phyloP scores from a whole-genome alignment of 805 yeast genomes.

The Candida vartiovaarae region DNA sequence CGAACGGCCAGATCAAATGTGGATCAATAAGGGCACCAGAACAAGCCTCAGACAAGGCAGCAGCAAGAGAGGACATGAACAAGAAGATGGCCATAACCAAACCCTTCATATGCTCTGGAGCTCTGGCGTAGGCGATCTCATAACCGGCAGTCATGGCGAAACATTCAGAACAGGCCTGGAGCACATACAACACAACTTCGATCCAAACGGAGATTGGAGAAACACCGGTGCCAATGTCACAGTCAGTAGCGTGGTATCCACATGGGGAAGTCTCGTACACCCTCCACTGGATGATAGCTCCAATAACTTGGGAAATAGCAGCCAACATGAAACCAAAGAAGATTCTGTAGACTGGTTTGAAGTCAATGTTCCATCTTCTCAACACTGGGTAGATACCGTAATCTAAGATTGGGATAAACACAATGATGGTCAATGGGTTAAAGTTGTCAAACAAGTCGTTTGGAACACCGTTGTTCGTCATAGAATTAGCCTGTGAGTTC shows the following conservation, averaged over 20 bases:
- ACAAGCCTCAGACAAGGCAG: slow-evolving; percentile 69
- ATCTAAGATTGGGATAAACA: slow-evolving; percentile 73
- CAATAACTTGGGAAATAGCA: slow-evolving; percentile 27
- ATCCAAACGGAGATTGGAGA: slow-evolving; percentile 54
- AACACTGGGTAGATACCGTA: slow-evolving; percentile 47
- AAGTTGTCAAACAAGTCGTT: slow-evolving; percentile 74
- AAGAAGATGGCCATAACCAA: slow-evolving; percentile 48
- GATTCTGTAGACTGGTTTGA: slow-evolving; percentile 69
- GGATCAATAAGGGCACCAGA: slow-evolving; percentile 65
- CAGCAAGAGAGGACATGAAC: slow-evolving; percentile 68
- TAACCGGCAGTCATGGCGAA: slow-evolving; percentile 76
- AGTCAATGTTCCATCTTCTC: slow-evolving; percentile 40
- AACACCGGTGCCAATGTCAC: slow-evolving; percentile 29
- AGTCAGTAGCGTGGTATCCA: slow-evolving; percentile 51
- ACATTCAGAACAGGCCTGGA: slow-evolving; percentile 71
- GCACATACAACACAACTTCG: slow-evolving; percentile 58
- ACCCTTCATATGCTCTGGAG: slow-evolving; percentile 50
- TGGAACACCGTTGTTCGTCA: slow-evolving; percentile 73
- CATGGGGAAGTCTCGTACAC: slow-evolving; percentile 71
- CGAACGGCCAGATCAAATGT: slow-evolving; percentile 61
- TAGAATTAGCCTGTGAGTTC: slow-evolving; percentile 53
- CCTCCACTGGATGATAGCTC: slow-evolving; percentile 49
- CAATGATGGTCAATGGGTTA: slow-evolving; percentile 67
- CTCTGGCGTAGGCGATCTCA: slow-evolving; percentile 80
- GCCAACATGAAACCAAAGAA: slow-evolving; percentile 62